These are phyloP conservation scores for Vaccinium myrtillus DNA, from an alignment of 148 eudicot genomes.

Conservation along the genomic window DNA sequence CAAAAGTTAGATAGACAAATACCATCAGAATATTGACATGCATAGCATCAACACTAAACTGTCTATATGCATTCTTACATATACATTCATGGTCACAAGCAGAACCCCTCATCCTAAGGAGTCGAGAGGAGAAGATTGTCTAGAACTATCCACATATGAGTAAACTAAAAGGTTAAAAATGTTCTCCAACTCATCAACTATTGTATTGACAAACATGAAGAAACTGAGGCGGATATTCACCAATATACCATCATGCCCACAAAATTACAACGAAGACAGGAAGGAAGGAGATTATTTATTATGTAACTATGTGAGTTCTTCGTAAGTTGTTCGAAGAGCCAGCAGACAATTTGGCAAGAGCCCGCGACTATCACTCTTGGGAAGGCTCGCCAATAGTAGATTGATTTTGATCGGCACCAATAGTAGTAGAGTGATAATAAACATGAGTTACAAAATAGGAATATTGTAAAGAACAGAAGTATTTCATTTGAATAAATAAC, in stretches of 20 bases:
- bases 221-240: background rate
- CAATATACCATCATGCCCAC: background rate
- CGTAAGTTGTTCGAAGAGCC: background rate
- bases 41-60: background rate
- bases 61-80: background rate
- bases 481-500: background rate
- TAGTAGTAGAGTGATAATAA: background rate
- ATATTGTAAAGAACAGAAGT: background rate
- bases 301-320: background rate
- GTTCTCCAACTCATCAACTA: background rate
- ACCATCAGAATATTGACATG: background rate
- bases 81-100: background rate
- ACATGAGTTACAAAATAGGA: background rate
- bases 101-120: background rate
- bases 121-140: background rate
- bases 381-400: background rate
- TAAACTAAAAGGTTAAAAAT: background rate
- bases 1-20: background rate
- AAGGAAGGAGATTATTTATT: background rate
- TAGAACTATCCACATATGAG: background rate
- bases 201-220: background rate
- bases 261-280: background rate
- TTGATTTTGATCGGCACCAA: too few species aligned
- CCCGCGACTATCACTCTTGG: background rate
- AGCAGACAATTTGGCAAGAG: conserved; percentile 2